Evolutionary conservation across 139 green algal genomes (phyloP), one percentile per base, ranked within the genome.

Genomic region (Picochlorum sp.): DNA sequence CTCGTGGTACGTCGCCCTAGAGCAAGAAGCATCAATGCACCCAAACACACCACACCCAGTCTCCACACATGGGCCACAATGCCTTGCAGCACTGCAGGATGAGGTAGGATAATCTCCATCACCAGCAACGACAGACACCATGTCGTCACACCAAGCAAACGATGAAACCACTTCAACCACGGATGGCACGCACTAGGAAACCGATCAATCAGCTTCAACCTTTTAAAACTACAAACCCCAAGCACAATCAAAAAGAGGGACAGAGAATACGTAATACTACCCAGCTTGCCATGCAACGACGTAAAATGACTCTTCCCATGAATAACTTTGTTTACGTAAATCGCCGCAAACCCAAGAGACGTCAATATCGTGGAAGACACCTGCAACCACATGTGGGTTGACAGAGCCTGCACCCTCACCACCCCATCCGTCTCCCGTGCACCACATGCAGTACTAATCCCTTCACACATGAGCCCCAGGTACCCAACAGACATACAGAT

Each of bases 311-410:
- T 24, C 49, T 78, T 78, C 32, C 49, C 58, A n/a, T 74, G 69
- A 1, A 74, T 46, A 23, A 6, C 64, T 75, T 88, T 87, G 67
- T 86, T 86, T n/a, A 61, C 41, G 50, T 80, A 84, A 18, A 88
- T 87, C 11, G 71, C 71, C 0, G 61, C 75, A 21, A 86, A 85
- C 2, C 82, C 82, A 11, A 84, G 56, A 3, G 38, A 14, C 4
- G 80, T 58, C 51, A 64, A 79, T 1, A 80, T 11, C 46, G 63
- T 44, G 56, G 72, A 30, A 28, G 67, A 50, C 5, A 56, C n/a
- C 46, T 79, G 69, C 23, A 78, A 52, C 44, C 69, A 67, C 34
- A 62, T 68, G 50, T 78, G 71, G 50, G 66, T 73, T 16, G 62
- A 51, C 23, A 79, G 69, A 13, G 70, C 72, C 4, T 23, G 8